A percentile compares a stretch with the other conserved stretches of the same genome.
Evolutionary conservation across 169 alveolate genomes (phyloP).

Genomic region (Babesia sp.): DNA sequence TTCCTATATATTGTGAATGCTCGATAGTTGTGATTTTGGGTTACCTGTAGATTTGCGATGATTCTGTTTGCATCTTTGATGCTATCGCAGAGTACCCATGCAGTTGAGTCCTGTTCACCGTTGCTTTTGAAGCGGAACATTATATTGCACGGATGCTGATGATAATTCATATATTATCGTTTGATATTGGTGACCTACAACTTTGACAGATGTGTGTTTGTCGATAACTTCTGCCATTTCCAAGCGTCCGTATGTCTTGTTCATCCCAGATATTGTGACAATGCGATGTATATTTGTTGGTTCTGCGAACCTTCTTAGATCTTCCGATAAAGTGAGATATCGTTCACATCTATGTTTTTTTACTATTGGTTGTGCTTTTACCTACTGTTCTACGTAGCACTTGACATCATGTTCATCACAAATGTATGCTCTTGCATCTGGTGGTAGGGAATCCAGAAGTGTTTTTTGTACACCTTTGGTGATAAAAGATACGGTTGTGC

Average conservation of each 20-base stretch:
- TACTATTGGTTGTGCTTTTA: not conserved
- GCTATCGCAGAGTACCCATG: conserved; percentile 74
- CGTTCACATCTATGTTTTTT: conserved; percentile 72
- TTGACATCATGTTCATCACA: conserved; percentile 80
- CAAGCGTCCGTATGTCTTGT: conserved; percentile 76
- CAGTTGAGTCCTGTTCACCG: conserved; percentile 78
- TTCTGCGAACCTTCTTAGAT: conserved; percentile 71
- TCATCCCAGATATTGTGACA: conserved; percentile 75
- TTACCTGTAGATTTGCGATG: conserved; percentile 70
- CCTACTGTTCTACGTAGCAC: conserved; percentile 76
- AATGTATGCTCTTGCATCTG: conserved; percentile 67
- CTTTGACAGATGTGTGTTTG: conserved; percentile 62
- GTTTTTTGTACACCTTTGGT: conserved; percentile 35
- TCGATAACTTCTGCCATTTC: conserved; percentile 71
- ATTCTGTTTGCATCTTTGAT: conserved; percentile 69
- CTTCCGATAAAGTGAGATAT: conserved; percentile 74
- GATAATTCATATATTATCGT: not conserved
- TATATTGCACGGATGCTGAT: conserved; percentile 61
- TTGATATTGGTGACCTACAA: conserved; percentile 43
- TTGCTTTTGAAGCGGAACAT: conserved; percentile 75
- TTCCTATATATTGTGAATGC: conserved; percentile 32
- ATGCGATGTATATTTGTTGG: conserved; percentile 71
- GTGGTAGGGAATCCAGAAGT: conserved; percentile 62
- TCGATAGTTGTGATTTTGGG: not conserved
- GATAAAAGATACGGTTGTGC: not conserved